Base-by-base conservation (phyloP, 2,329 filamentous ascomycete species). In the Colletotrichum sp. region DNA sequence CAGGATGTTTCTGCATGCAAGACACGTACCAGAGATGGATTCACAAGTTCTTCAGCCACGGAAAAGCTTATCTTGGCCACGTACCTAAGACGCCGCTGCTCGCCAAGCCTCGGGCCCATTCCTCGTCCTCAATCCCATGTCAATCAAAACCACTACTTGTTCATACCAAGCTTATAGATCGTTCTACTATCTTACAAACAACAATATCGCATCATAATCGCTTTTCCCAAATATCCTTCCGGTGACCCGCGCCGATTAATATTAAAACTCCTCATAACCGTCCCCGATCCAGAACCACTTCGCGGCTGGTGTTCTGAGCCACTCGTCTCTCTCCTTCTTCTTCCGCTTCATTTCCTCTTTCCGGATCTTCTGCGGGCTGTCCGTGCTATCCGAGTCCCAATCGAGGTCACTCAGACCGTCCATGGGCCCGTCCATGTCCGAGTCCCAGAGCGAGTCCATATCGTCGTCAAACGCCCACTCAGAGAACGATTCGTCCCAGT, bases 1-100 rank as follows among this genome's bases (percentile, higher is more conserved):
- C 0, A 2, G 10, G 43, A 22, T 0, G 43, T 52, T 52, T 22
- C 3, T 13, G 39, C 39, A 1, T 48, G 32, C 10, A 10, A 32
- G 32, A 32, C 32, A 32, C 32, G 5, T 12, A 32, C 32, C 10
- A 6, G 32, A 32, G 32, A 5, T 32, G 32, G 32, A 3, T 32
- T 32, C 32, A 12, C 32, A 32, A 32, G 32, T 10, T 32, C 4
- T 13, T 32, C 5, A 32, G 32, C 32, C 32, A 32, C 32, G 32
- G 32, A 6, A 6, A 32, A 32, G 32, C 32, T 32, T 32, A 10
- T 12, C 5, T 12, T 32, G 32, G 32, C 32, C 10, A 6, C 10
- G 32, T 13, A 32, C 10, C 13, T 32, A 32, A 32, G 32, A 32
- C 30, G 32, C 32, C 32, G 32, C 32, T 32, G 32, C 32, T 32